Evolutionary conservation across 1,284 basidiomycete species (phyloP).

Genomic region (Phellopilus nigrolimitatus): DNA sequence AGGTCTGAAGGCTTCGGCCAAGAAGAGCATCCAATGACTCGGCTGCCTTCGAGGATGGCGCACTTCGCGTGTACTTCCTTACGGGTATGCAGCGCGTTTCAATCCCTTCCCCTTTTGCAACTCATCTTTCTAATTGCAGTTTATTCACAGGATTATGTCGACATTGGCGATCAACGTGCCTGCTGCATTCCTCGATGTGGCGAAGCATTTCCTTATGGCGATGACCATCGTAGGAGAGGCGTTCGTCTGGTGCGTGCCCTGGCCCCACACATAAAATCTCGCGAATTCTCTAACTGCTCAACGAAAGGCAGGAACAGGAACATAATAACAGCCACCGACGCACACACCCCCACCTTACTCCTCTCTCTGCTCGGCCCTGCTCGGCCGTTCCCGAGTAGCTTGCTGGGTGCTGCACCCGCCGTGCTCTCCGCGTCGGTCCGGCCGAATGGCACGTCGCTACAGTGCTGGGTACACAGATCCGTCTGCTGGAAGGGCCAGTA

Average conservation of each 20-base stretch:
- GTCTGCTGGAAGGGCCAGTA: constrained; percentile 75
- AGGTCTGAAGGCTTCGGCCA: constrained; percentile 41
- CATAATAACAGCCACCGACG: constrained; percentile 54
- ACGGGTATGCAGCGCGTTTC: constrained; percentile 66
- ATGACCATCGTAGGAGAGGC: constrained; percentile 69
- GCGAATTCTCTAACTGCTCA: constrained; percentile 13
- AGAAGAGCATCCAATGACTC: constrained; percentile 67
- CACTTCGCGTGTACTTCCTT: constrained; percentile 72
- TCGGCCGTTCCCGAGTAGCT: constrained; percentile 6
- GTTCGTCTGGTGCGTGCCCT: constrained; percentile 63
- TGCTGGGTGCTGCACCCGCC: constrained; percentile 8
- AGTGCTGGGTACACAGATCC: constrained; percentile 69
- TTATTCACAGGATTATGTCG: constrained; percentile 68
- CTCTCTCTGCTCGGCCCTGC: constrained; percentile 45
- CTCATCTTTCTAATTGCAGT: constrained; percentile 15
- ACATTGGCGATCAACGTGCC: constrained; percentile 70
- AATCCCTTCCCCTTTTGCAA: constrained; percentile 9
- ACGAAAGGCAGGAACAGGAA: no score
- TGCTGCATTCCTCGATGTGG: constrained; percentile 63
- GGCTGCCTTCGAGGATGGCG: constrained; percentile 84
- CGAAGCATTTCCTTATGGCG: constrained; percentile 60
- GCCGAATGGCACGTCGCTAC: constrained; percentile 64
- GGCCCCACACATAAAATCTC: constrained; percentile 1
- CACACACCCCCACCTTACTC: constrained; percentile 64
- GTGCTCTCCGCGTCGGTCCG: constrained; percentile 55